A percentile compares a stretch with the other conserved stretches of the same genome.
phyloP scores from a whole-genome alignment of 1,284 basidiomycete genomes.

The Athelia psychrophila region DNA sequence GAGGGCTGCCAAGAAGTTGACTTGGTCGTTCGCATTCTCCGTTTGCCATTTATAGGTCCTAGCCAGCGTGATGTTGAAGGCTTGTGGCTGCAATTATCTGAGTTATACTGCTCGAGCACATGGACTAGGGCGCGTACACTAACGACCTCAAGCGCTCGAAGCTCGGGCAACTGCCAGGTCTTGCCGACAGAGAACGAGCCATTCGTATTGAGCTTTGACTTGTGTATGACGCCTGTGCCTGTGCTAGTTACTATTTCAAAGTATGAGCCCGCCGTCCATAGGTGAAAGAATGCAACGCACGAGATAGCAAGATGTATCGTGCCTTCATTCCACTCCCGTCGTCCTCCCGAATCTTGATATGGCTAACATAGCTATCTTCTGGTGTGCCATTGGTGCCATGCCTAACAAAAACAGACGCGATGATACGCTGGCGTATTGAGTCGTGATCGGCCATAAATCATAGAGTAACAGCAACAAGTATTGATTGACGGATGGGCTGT shows the following conservation, averaged over 20 bases:
- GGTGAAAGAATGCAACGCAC: slow-evolving; percentile 47
- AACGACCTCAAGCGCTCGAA: slow-evolving; percentile 76
- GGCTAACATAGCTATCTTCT: slow-evolving; percentile 80
- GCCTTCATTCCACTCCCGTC: slow-evolving; percentile 72
- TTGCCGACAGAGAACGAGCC: slow-evolving; percentile 97
- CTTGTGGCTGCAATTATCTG: slow-evolving; percentile 42
- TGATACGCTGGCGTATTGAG: slow-evolving; percentile 62
- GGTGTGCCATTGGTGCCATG: slow-evolving; percentile 58
- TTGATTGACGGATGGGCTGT: too few species aligned
- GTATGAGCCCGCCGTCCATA: slow-evolving; percentile 11
- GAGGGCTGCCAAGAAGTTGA: slow-evolving; percentile 65
- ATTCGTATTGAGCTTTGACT: slow-evolving; percentile 95
- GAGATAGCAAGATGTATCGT: slow-evolving; percentile 82
- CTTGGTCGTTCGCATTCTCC: slow-evolving; percentile 71
- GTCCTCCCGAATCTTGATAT: slow-evolving; percentile 90
- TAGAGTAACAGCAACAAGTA: neutral
- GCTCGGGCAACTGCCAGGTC: slow-evolving; percentile 87
- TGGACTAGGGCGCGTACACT: slow-evolving; percentile 43
- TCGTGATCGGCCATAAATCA: slow-evolving; percentile 55
- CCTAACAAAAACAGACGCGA: slow-evolving; percentile 79
- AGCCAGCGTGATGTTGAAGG: slow-evolving; percentile 80
- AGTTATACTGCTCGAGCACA: neutral
- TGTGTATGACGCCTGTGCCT: slow-evolving; percentile 81
- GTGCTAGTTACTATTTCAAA: slow-evolving; percentile 53
- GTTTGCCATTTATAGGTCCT: slow-evolving; percentile 89